Percentiles rank a stretch among this genome's conserved stretches.
Evolutionary conservation across 108 stramenopile genomes (phyloP).

Genomic region (Nitzschia sp.): DNA sequence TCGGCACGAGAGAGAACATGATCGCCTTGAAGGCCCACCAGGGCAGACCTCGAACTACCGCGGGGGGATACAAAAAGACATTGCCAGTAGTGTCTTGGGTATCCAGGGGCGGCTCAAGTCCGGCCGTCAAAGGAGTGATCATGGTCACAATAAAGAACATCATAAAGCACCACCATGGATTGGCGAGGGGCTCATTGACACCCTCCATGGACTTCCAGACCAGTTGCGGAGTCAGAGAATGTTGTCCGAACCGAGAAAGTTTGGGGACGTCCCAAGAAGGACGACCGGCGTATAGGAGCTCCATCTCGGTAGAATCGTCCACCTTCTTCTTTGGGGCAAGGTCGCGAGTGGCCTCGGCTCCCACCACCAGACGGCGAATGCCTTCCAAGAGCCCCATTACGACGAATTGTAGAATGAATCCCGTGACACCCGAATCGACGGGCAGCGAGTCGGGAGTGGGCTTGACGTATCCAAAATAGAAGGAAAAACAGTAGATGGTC

Average conservation of each 20-base stretch:
- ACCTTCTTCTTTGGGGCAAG: neutral
- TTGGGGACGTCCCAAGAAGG: conserved; percentile 29
- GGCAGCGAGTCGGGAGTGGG: neutral
- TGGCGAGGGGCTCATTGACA: conserved; percentile 7
- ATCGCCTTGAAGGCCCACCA: conserved; percentile 16
- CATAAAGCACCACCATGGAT: conserved; percentile 7
- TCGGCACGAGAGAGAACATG: neutral
- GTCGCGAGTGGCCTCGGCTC: neutral
- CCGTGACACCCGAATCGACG: conserved; percentile 15
- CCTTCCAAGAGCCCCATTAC: neutral
- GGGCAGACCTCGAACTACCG: conserved; percentile 6
- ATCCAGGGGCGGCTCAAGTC: neutral
- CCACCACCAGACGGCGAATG: neutral
- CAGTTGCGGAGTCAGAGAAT: conserved; percentile 8
- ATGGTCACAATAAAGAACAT: conserved; percentile 12
- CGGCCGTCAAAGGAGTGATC: neutral
- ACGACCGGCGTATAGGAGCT: conserved; percentile 2
- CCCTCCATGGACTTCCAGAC: conserved; percentile 27
- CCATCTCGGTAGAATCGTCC: neutral
- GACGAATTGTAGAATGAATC: conserved; percentile 3
- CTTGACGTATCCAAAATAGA: conserved; percentile 10
- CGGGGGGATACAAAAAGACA: neutral
- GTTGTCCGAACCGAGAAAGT: conserved; percentile 13
- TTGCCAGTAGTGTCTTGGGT: neutral
- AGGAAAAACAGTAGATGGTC: neutral